Evolutionary conservation across 805 yeast species (phyloP).

Genomic region (Ogataea zsoltii): DNA sequence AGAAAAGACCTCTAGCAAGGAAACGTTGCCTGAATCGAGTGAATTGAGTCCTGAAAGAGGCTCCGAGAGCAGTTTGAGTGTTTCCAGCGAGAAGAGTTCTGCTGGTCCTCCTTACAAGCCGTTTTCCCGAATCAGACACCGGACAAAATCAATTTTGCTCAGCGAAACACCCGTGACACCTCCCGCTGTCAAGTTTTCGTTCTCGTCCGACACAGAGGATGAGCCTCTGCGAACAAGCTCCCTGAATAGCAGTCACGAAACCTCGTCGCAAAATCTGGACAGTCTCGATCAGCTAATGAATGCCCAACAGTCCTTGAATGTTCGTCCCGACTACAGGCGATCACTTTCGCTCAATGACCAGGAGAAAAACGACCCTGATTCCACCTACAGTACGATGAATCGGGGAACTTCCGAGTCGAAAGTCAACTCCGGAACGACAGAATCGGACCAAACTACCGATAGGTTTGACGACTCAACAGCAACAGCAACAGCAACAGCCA

Average conservation of each 20-base stretch:
- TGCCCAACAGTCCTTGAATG: not conserved
- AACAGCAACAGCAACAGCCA: not conserved
- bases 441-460: constrained; percentile 1
- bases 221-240: not conserved
- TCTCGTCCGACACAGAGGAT: constrained; percentile 14
- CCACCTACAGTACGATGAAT: not conserved
- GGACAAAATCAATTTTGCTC: constrained; percentile 20
- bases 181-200: constrained; percentile 13
- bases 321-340: constrained; percentile 21
- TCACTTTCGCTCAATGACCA: constrained; percentile 23
- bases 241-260: not conserved
- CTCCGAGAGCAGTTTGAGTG: constrained; percentile 11
- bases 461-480: constrained; percentile 6
- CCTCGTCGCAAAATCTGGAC: not conserved
- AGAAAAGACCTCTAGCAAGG: constrained; percentile 5
- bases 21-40: constrained; percentile 3
- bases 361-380: constrained; percentile 1
- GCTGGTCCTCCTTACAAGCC: constrained; percentile 13
- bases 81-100: constrained; percentile 11
- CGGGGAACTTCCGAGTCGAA: not conserved
- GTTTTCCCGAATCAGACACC: constrained; percentile 12
- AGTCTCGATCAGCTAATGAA: not conserved
- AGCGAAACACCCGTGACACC: not conserved
- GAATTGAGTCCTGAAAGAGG: constrained; percentile 7
- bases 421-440: constrained; percentile 3